A percentile compares a stretch with the other conserved stretches of the same genome.
Evolutionary conservation across 148 eudicot genomes (phyloP).

Genomic region (Camellia sinensis): DNA sequence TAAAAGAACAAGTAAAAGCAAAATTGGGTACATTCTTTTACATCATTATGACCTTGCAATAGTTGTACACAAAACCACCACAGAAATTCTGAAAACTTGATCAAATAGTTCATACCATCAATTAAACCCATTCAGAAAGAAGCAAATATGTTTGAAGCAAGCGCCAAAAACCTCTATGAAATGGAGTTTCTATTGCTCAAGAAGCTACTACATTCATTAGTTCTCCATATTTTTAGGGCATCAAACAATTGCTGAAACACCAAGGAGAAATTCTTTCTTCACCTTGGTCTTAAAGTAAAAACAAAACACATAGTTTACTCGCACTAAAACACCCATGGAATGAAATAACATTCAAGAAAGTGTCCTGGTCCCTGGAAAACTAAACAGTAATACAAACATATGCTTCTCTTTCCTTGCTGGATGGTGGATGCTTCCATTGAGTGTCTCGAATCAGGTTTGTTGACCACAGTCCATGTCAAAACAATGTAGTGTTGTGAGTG

Average conservation of each 20-base stretch:
- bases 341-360: not conserved
- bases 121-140: not conserved
- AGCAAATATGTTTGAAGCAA: not conserved
- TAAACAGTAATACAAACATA: not conserved
- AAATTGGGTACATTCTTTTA: not conserved
- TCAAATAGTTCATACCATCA: not conserved
- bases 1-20: not conserved
- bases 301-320: not conserved
- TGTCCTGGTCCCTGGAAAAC: not conserved
- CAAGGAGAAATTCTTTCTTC: not conserved
- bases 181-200: not conserved
- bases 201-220: not conserved
- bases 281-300: not conserved
- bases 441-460: not conserved
- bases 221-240: not conserved
- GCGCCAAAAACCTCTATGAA: no score
- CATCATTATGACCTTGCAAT: not conserved
- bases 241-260: not conserved
- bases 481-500: not conserved
- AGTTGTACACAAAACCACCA: not conserved
- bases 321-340: not conserved
- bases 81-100: not conserved
- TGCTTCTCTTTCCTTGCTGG: not conserved
- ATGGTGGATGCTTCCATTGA: constrained; percentile 3
- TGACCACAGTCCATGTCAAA: not conserved